These are phyloP conservation scores for Diaporthe sp. DNA, from an alignment of 2,329 filamentous ascomycete genomes.

Conservation along the genomic window DNA sequence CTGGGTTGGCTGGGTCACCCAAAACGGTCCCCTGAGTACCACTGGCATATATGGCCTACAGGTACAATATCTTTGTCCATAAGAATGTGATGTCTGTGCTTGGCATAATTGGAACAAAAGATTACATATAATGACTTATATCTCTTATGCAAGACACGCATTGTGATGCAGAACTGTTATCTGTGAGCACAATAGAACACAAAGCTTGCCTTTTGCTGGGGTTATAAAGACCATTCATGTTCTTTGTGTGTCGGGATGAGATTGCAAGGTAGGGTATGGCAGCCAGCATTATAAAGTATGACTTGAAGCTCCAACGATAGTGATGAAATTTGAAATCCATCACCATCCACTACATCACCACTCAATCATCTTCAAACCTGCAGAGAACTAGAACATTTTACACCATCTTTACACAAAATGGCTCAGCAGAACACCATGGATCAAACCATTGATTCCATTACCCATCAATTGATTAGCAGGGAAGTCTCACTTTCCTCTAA, in stretches of 20 bases:
- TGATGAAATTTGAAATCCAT: not conserved
- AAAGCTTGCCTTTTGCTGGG: not conserved
- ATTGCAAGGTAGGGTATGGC: not conserved
- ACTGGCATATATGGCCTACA: too few species aligned
- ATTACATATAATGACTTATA: too few species aligned
- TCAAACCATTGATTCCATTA: not conserved
- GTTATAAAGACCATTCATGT: too few species aligned
- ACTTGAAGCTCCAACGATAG: not conserved
- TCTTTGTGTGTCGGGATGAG: not conserved
- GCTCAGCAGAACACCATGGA: not conserved
- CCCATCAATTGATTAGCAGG: not conserved
- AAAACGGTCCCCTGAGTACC: too few species aligned
- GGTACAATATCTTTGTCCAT: too few species aligned
- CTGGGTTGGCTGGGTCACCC: too few species aligned
- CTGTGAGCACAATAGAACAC: not conserved
- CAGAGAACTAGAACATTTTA: not conserved
- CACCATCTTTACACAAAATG: not conserved
- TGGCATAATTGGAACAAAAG: too few species aligned
- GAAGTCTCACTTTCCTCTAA: not conserved
- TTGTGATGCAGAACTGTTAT: not conserved
- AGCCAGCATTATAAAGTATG: not conserved
- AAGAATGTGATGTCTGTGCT: too few species aligned
- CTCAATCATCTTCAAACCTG: not conserved
- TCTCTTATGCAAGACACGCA: not conserved
- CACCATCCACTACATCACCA: not conserved